phyloP scores from a whole-genome alignment of 352 stramenopile genomes.

The Lagenidium giganteum region DNA sequence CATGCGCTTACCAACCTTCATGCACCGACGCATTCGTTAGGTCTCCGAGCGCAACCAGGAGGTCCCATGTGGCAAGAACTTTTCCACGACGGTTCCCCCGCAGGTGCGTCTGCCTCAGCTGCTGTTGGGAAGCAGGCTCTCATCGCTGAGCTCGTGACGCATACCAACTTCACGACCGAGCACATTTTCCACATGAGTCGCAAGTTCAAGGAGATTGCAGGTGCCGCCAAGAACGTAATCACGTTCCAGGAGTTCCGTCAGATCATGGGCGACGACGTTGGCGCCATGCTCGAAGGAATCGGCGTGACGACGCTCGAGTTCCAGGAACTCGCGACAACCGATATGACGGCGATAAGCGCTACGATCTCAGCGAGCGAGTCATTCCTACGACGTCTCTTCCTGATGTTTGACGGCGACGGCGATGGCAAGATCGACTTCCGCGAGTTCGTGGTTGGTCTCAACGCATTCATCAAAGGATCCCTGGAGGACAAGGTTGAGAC shows the following conservation, averaged over 20 bases:
- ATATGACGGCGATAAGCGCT: constrained; percentile 27
- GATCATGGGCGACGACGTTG: constrained; percentile 31
- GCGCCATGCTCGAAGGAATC: constrained; percentile 19
- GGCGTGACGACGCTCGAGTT: constrained; percentile 3
- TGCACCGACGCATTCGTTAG: neutral
- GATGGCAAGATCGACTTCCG: constrained; percentile 43
- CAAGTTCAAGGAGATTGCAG: constrained; percentile 42
- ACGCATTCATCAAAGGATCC: constrained; percentile 30
- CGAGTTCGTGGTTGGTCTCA: constrained; percentile 44
- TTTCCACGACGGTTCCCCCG: neutral
- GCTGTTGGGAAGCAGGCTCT: constrained; percentile 33
- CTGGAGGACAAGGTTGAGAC: constrained; percentile 34
- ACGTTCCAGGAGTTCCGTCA: constrained; percentile 32
- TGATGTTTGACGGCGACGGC: constrained; percentile 33
- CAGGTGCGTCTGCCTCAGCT: neutral
- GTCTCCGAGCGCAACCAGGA: neutral
- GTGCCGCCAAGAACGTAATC: constrained; percentile 27
- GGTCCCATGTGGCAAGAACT: no score
- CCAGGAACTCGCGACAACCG: constrained; percentile 4
- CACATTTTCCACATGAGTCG: constrained; percentile 49
- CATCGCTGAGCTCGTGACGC: constrained; percentile 33
- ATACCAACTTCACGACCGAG: constrained; percentile 32
- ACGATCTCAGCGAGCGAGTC: constrained; percentile 41
- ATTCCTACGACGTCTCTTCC: constrained; percentile 35
- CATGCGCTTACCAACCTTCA: constrained; percentile 29